These are phyloP conservation scores for Heliosperma pusillum DNA, from an alignment of 148 eudicot species.

Conservation along the genomic window DNA sequence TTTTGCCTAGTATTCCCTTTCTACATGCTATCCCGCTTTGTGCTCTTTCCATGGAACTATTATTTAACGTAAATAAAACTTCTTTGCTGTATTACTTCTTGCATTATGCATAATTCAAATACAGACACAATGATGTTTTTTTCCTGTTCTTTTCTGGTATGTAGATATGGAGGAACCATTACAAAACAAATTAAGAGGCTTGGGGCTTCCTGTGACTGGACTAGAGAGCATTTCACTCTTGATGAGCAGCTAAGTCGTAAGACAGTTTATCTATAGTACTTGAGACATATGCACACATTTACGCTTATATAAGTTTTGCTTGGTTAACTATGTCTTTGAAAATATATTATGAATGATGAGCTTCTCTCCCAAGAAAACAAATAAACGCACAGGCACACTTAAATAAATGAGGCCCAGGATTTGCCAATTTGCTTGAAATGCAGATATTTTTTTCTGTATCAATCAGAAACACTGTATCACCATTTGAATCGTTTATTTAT, in stretches of 20 bases:
- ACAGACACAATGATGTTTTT: neutral
- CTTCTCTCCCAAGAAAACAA: too few species aligned
- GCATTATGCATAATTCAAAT: neutral
- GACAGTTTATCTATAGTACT: conserved; percentile 40
- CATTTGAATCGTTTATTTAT: neutral
- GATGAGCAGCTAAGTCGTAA: conserved; percentile 99
- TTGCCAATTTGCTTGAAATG: neutral
- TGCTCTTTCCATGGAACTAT: neutral
- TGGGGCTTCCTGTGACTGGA: conserved; percentile 99
- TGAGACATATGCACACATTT: too few species aligned
- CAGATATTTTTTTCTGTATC: neutral
- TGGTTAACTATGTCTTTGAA: too few species aligned
- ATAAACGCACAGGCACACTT: too few species aligned
- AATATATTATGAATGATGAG: too few species aligned
- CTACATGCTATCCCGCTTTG: neutral
- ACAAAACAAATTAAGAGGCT: conserved; percentile 95
- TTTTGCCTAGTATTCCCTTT: neutral
- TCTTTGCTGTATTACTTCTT: neutral
- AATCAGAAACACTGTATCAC: neutral
- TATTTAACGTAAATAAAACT: neutral
- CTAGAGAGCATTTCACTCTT: conserved; percentile 89
- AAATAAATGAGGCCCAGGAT: too few species aligned
- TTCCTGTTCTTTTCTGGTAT: conserved; percentile 17
- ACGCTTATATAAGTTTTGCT: too few species aligned
- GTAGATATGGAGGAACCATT: conserved; percentile 96